phyloP scores from a whole-genome alignment of 768 basidiomycete genomes.

The Pholiota conissans region DNA sequence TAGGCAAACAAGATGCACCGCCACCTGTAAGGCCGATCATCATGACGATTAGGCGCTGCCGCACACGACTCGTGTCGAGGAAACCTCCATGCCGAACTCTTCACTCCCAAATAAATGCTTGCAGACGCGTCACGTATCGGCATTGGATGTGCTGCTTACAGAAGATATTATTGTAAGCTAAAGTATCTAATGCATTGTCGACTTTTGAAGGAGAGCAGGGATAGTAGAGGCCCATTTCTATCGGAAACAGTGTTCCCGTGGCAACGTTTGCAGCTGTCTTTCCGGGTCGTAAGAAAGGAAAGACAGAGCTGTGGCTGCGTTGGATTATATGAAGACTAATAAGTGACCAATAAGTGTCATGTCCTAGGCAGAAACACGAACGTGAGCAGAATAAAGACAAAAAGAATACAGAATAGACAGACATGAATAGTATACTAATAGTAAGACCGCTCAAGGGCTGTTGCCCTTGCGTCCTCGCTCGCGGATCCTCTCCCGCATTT shows the following conservation, averaged over 20 bases:
- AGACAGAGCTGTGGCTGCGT: background rate
- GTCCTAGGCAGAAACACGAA: background rate
- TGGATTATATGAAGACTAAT: background rate
- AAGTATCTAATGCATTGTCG: background rate
- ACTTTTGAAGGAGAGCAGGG: background rate
- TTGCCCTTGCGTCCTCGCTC: slow-evolving; percentile 19
- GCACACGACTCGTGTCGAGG: background rate
- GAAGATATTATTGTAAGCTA: background rate
- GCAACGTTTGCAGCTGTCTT: background rate
- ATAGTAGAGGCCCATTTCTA: background rate
- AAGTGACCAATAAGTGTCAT: background rate
- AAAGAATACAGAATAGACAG: background rate
- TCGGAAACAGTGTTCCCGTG: background rate
- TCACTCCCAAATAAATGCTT: background rate
- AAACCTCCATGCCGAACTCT: background rate
- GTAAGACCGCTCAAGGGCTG: background rate
- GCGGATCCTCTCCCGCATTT: slow-evolving; percentile 47
- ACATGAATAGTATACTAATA: background rate
- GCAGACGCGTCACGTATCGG: background rate
- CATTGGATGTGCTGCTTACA: background rate
- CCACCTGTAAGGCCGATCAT: background rate
- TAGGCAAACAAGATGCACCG: background rate
- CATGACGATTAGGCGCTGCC: background rate
- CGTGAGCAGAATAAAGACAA: background rate
- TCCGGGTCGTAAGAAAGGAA: background rate